Percentiles rank a stretch among this genome's conserved stretches.
Conservation (phyloP, 441 rosid species). For the Corymbia citriodora region DNA sequence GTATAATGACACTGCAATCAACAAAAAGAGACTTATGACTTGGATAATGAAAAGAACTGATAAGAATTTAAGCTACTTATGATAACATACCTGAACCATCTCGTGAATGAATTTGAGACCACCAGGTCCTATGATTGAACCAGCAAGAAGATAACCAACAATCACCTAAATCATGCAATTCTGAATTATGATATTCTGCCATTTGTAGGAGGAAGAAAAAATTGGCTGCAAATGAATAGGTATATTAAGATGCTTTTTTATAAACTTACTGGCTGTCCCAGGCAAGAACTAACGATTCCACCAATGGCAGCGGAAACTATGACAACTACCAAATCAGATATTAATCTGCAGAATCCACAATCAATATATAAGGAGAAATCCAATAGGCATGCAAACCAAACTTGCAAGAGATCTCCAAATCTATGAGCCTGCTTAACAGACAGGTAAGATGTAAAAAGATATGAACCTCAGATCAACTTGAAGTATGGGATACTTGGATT, state of each 20-base stretch:
- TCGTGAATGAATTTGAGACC: slow-evolving; percentile 95
- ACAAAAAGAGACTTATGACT: background rate
- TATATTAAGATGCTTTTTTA: background rate
- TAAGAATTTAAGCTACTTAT: background rate
- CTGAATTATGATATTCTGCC: background rate
- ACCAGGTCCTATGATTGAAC: slow-evolving; percentile 95
- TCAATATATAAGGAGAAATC: slow-evolving; percentile 1
- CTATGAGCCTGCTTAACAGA: background rate
- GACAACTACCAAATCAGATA: slow-evolving; percentile 93
- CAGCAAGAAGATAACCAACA: slow-evolving; percentile 98
- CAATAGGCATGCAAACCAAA: background rate
- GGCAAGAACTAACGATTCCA: slow-evolving; percentile 88
- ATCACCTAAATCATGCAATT: slow-evolving; percentile 47
- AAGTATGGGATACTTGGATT: slow-evolving; percentile 94
- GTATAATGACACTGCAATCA: background rate
- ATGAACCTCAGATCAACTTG: slow-evolving; percentile 96
- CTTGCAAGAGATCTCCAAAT: background rate
- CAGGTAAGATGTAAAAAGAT: slow-evolving; percentile 4
- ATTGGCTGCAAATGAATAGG: background rate
- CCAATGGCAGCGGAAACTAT: slow-evolving; percentile 98
- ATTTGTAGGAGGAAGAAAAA: background rate
- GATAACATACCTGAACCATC: slow-evolving; percentile 83
- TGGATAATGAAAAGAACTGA: background rate
- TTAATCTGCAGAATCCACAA: slow-evolving; percentile 53
- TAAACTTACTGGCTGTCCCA: slow-evolving; percentile 92